Evolutionary conservation across 495 filamentous ascomycete genomes (phyloP).

Genomic region (Hapsidospora chrysogenum): DNA sequence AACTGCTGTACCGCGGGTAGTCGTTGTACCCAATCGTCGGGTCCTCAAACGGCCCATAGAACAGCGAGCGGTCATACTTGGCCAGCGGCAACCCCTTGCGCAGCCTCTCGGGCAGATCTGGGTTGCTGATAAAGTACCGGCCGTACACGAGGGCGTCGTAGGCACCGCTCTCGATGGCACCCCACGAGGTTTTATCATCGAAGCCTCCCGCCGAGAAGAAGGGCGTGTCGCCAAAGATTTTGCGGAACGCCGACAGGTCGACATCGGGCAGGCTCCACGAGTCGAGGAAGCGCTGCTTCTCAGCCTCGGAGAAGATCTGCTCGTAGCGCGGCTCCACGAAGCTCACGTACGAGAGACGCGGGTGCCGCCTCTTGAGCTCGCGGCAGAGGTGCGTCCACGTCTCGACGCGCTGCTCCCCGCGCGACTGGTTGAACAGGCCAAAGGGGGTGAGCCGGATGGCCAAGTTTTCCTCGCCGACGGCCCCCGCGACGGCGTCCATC

Average conservation of each 20-base stretch:
- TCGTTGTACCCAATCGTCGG: conserved; percentile 1
- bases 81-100: conserved; percentile 31
- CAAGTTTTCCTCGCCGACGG: conserved; percentile 19
- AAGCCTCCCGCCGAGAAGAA: conserved; percentile 13
- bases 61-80: conserved; percentile 35
- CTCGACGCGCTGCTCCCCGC: conserved; percentile 22
- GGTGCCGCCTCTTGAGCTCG: conserved; percentile 29
- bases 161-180: conserved; percentile 32
- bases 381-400: conserved; percentile 33
- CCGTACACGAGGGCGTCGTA: conserved; percentile 37
- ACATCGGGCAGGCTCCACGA: conserved; percentile 2
- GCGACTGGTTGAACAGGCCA: conserved; percentile 31
- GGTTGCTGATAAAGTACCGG: conserved; percentile 45
- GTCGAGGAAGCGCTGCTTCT: conserved; percentile 21
- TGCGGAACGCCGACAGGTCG: conserved; percentile 2
- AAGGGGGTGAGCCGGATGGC: conserved; percentile 32
- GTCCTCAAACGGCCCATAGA: conserved; percentile 26
- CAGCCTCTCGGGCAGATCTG: conserved; percentile 45
- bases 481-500: conserved; percentile 15
- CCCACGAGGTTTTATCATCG: conserved; percentile 12
- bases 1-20: too few species aligned
- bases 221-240: conserved; percentile 8
- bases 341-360: conserved; percentile 31
- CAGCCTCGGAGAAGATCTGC: conserved; percentile 25
- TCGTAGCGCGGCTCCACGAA: conserved; percentile 38